Percentiles rank a stretch among this genome's conserved stretches.
These are phyloP conservation scores for Forsythia viridissima DNA, from an alignment of 257 asterid species.

Conservation along the genomic window DNA sequence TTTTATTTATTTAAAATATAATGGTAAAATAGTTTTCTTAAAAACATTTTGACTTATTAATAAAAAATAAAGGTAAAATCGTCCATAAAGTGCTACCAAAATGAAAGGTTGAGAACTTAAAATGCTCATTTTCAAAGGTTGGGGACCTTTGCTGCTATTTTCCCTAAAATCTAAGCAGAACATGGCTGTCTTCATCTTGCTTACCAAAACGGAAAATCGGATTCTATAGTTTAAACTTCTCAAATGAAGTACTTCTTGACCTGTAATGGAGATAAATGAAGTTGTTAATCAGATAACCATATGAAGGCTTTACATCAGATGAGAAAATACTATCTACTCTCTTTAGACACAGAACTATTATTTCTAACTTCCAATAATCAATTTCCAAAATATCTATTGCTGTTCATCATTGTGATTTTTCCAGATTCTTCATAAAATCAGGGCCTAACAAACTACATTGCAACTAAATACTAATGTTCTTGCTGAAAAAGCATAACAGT, in stretches of 20 bases:
- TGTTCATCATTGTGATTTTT: not conserved
- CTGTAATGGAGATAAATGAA: slow-evolving; percentile 42
- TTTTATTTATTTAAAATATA: too few relatives aligned
- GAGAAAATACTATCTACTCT: not conserved
- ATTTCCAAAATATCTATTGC: not conserved
- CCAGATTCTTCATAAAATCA: not conserved
- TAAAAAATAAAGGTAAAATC: not conserved
- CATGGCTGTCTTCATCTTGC: not conserved
- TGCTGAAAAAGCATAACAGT: slow-evolving; percentile 3
- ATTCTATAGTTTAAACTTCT: slow-evolving; percentile 15
- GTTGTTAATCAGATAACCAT: slow-evolving; percentile 4
- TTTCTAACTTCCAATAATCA: not conserved
- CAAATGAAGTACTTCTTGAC: slow-evolving; percentile 51
- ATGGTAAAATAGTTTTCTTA: too few relatives aligned
- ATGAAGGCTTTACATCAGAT: not conserved
- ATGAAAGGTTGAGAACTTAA: not conserved
- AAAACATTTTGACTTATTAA: not conserved
- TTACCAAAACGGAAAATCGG: slow-evolving; percentile 17
- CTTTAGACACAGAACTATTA: not conserved
- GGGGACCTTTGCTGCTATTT: not conserved
- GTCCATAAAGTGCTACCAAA: not conserved
- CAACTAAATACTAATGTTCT: not conserved
- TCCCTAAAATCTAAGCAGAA: not conserved
- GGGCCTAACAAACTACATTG: not conserved
- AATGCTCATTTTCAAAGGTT: not conserved